Conservation (phyloP, 208 protist species). For the Angomonas deanei region DNA sequence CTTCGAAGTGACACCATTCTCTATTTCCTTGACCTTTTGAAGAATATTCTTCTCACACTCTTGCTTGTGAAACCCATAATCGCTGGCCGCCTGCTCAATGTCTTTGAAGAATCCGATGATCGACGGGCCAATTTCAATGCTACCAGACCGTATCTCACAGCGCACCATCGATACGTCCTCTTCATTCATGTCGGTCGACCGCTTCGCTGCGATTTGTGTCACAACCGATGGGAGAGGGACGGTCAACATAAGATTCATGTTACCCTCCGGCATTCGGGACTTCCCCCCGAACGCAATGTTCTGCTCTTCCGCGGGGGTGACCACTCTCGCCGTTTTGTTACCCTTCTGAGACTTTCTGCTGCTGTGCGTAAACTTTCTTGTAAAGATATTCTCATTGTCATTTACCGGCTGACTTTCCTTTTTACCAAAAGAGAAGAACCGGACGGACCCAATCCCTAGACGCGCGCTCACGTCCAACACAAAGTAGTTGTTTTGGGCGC, state of each 20-base stretch:
- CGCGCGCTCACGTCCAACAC: constrained; percentile 30
- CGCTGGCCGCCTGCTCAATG: constrained; percentile 45
- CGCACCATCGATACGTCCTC: constrained; percentile 40
- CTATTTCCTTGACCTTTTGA: constrained; percentile 31
- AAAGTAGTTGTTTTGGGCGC: neutral
- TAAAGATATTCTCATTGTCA: neutral
- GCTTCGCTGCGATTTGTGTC: constrained; percentile 19
- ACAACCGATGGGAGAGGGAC: constrained; percentile 55
- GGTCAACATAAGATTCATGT: constrained; percentile 40
- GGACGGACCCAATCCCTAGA: constrained; percentile 22
- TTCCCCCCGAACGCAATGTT: neutral
- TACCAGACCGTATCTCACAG: constrained; percentile 51
- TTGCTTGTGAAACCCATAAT: constrained; percentile 18
- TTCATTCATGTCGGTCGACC: constrained; percentile 6
- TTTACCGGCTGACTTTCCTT: neutral
- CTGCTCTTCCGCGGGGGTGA: constrained; percentile 6
- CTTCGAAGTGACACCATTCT: constrained; percentile 19
- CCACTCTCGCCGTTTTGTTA: constrained; percentile 5
- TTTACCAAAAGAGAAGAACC: constrained; percentile 18
- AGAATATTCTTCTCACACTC: constrained; percentile 20
- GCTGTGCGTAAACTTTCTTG: neutral
- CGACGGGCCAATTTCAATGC: constrained; percentile 69
- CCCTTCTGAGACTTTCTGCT: neutral
- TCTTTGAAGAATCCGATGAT: constrained; percentile 62
- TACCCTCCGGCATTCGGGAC: neutral